Percentiles rank a stretch among this genome's conserved stretches.
phyloP scores from a whole-genome alignment of 371 early-diverging fungal species.

The Basidiobolus meristosporus region DNA sequence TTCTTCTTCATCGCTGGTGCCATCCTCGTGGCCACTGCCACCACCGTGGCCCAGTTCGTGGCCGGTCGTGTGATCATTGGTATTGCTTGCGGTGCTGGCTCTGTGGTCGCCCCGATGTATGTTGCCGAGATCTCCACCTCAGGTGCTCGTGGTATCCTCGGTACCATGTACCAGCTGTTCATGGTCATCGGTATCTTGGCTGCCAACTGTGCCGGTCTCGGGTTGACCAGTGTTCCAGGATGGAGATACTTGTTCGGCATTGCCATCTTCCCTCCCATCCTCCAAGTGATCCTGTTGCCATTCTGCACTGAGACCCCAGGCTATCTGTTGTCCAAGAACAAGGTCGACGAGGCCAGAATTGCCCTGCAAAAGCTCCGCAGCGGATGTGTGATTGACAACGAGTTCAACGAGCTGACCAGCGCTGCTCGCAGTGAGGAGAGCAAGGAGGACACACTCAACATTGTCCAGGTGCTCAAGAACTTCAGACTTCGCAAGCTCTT shows the following conservation, averaged over 20 bases:
- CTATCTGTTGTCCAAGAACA: constrained; percentile 35
- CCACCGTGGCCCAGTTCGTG: constrained; percentile 35
- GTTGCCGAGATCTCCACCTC: constrained; percentile 52
- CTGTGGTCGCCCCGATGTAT: constrained; percentile 66
- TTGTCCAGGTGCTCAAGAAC: background rate
- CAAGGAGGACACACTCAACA: background rate
- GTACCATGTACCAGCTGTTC: constrained; percentile 58
- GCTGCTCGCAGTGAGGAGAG: background rate
- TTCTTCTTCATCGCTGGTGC: constrained; percentile 41
- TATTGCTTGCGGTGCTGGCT: constrained; percentile 65
- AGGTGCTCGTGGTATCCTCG: constrained; percentile 41
- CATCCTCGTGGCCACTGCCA: constrained; percentile 29
- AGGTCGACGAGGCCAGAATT: constrained; percentile 31
- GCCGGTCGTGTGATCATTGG: constrained; percentile 60
- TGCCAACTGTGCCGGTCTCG: constrained; percentile 33
- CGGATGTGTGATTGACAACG: constrained; percentile 29
- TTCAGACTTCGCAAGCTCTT: constrained; percentile 6
- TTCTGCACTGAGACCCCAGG: constrained; percentile 62
- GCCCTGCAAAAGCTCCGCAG: constrained; percentile 30
- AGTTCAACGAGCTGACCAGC: constrained; percentile 14
- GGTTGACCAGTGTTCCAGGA: constrained; percentile 27
- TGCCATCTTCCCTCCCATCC: constrained; percentile 37
- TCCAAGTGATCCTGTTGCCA: constrained; percentile 44
- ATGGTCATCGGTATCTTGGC: constrained; percentile 57
- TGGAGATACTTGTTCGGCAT: constrained; percentile 48